A percentile compares a stretch with the other conserved stretches of the same genome.
Conservation (phyloP, 306 rosid genomes). For the Pterocarpus santalinus region DNA sequence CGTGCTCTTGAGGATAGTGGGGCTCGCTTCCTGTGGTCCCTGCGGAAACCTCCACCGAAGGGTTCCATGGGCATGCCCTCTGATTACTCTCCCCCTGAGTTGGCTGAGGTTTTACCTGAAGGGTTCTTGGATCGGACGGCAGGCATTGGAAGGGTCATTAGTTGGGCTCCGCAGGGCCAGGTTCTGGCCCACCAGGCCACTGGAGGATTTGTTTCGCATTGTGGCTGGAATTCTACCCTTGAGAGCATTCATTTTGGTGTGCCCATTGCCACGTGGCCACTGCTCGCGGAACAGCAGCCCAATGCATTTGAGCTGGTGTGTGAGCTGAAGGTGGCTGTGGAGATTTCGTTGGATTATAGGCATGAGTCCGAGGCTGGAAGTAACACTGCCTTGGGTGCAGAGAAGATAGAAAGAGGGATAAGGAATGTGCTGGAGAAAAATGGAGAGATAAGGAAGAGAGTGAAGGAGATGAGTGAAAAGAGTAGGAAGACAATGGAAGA, state of each 20-base stretch:
- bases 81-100: background rate
- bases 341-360: slow-evolving; percentile 42
- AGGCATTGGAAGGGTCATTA: slow-evolving; percentile 49
- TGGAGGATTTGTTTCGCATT: slow-evolving; percentile 63
- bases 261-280: slow-evolving; percentile 66
- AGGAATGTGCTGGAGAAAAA: slow-evolving; percentile 42
- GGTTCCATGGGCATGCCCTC: slow-evolving; percentile 7
- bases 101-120: slow-evolving; percentile 40
- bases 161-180: slow-evolving; percentile 70
- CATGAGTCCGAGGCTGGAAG: background rate
- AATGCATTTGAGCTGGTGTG: slow-evolving; percentile 55
- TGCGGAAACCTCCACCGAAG: slow-evolving; percentile 53
- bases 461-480: slow-evolving; percentile 50
- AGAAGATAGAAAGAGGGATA: slow-evolving; percentile 52
- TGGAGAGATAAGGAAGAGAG: slow-evolving; percentile 45
- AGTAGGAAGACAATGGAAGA: slow-evolving; percentile 35
- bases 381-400: slow-evolving; percentile 21
- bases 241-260: slow-evolving; percentile 68
- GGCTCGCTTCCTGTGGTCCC: slow-evolving; percentile 51
- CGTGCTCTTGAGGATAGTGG: slow-evolving; percentile 42
- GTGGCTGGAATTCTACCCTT: slow-evolving; percentile 68
- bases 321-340: slow-evolving; percentile 56
- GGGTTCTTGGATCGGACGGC: slow-evolving; percentile 67
- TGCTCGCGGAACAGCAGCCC: slow-evolving; percentile 61
- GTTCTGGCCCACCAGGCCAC: slow-evolving; percentile 59